Base-by-base conservation (phyloP, 306 rosid species). In the Casuarina equisetifolia region DNA sequence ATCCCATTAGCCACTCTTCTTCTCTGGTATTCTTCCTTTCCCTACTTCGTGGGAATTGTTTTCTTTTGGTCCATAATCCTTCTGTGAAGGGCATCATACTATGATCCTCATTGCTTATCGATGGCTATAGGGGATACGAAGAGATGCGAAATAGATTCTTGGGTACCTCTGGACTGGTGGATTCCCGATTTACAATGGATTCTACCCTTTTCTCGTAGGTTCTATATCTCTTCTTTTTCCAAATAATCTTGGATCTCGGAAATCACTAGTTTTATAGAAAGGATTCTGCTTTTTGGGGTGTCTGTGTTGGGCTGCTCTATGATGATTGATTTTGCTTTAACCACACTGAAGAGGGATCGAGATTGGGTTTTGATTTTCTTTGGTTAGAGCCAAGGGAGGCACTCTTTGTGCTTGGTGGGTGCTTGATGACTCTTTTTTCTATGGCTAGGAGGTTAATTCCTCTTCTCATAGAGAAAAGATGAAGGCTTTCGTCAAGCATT, bases 301-400 rank as follows among this genome's bases (percentile, higher is more conserved):
- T 61, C 11, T 40, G 62, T 3, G 9, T 10, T 32, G 62, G 32
- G 49, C 20, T 76, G 93, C 93, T 91, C 89, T 48, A 84, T 91
- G 96, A 91, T 91, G 93, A 85, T 91, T 89, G 40, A 4, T 79
- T 69, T 77, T 85, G 93, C 96, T 89, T 91, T 85, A 91, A 91
- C 96, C 96, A 91, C 91, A 89, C 93, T 19, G 90, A 85, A 84
- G 1, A 35, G 89, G 85, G 52, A 3, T 76, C 69, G 76, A 72
- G 43, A 53, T 71, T 52, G 85, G 74, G 15, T 72, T 48, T 73
- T 5, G 13, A 7, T 64, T 63, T 12, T 53, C 36, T 86, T 55
- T 62, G 16, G 51, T 66, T n/a, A 44, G 44, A 68, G 66, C 25
- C 38, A 35, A 38, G 6, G 67, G 20, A 20, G 44, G 25, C 51